A percentile compares a stretch with the other conserved stretches of the same genome.
These are phyloP conservation scores for Trichopus zeylanicus DNA, from an alignment of 116 monocot species.

Conservation along the genomic window DNA sequence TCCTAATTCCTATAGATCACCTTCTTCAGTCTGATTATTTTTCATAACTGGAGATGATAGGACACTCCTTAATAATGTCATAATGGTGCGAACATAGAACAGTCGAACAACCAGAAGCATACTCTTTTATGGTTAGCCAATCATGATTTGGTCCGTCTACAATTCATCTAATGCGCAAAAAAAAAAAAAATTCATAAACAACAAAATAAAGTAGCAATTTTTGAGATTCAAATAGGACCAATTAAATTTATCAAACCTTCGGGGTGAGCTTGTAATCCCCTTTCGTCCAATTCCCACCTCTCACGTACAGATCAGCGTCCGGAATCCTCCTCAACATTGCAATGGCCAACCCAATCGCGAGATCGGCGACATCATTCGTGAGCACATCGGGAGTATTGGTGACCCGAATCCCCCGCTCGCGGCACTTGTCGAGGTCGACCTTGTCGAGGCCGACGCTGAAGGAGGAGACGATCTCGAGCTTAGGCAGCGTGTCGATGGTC, in stretches of 20 bases:
- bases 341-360: slow-evolving; percentile 69
- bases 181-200: slow-evolving; percentile 1
- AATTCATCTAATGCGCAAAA: too few species aligned
- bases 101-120: too few species aligned
- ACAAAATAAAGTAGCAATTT: too few species aligned
- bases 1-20: too few species aligned
- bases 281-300: slow-evolving; percentile 41
- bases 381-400: slow-evolving; percentile 85
- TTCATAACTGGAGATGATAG: too few species aligned
- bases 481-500: slow-evolving; percentile 56
- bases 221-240: neutral
- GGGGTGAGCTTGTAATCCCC: slow-evolving; percentile 41
- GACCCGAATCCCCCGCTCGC: slow-evolving; percentile 55
- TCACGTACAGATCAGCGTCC: slow-evolving; percentile 43
- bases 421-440: slow-evolving; percentile 66
- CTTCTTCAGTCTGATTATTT: too few species aligned
- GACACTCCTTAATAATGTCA: too few species aligned
- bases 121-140: too few species aligned
- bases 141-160: too few species aligned
- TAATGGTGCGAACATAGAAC: too few species aligned
- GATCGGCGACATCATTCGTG: slow-evolving; percentile 85
- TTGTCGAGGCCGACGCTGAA: slow-evolving; percentile 78
- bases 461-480: slow-evolving; percentile 65
- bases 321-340: slow-evolving; percentile 47
- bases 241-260: slow-evolving; percentile 28